Conservation (phyloP, 2,329 filamentous ascomycete genomes). For the Arthrinium phaeospermum region DNA sequence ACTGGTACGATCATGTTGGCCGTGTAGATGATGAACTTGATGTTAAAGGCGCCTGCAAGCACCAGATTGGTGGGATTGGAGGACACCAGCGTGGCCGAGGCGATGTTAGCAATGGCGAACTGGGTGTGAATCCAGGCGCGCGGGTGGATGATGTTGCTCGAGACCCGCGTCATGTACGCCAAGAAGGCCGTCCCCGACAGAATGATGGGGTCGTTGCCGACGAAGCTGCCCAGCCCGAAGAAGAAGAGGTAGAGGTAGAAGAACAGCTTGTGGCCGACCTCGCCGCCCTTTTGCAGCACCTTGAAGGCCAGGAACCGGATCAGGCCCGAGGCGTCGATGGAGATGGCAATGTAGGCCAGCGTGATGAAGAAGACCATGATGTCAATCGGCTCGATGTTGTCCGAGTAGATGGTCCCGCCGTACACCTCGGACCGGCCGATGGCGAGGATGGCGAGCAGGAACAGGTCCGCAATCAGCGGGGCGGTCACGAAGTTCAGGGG, state of each 20-base stretch:
- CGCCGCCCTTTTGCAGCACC: slow-evolving; percentile 70
- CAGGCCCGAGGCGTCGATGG: slow-evolving; percentile 76
- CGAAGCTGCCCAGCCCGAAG: slow-evolving; percentile 69
- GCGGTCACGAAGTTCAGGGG: slow-evolving; percentile 75
- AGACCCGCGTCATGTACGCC: slow-evolving; percentile 78
- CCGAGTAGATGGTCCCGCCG: slow-evolving; percentile 70
- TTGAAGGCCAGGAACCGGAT: slow-evolving; percentile 75
- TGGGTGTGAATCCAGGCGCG: slow-evolving; percentile 76
- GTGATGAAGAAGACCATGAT: slow-evolving; percentile 80
- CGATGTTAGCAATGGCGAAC: slow-evolving; percentile 75
- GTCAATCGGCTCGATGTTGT: slow-evolving; percentile 72
- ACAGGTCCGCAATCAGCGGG: slow-evolving; percentile 73
- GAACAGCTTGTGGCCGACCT: slow-evolving; percentile 70
- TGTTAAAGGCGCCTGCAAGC: slow-evolving; percentile 72
- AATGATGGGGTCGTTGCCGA: slow-evolving; percentile 79
- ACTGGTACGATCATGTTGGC: slow-evolving; percentile 81
- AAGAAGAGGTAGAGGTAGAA: slow-evolving; percentile 78
- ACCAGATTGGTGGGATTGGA: slow-evolving; percentile 81
- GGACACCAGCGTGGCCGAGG: slow-evolving; percentile 76
- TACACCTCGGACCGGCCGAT: slow-evolving; percentile 71
- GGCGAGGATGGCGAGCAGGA: slow-evolving; percentile 71
- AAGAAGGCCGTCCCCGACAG: slow-evolving; percentile 76
- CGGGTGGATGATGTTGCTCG: slow-evolving; percentile 73
- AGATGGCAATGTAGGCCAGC: slow-evolving; percentile 77
- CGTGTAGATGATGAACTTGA: slow-evolving; percentile 75